phyloP scores from a whole-genome alignment of 169 alveolate genomes.

The Perkinsus chesapeaki region DNA sequence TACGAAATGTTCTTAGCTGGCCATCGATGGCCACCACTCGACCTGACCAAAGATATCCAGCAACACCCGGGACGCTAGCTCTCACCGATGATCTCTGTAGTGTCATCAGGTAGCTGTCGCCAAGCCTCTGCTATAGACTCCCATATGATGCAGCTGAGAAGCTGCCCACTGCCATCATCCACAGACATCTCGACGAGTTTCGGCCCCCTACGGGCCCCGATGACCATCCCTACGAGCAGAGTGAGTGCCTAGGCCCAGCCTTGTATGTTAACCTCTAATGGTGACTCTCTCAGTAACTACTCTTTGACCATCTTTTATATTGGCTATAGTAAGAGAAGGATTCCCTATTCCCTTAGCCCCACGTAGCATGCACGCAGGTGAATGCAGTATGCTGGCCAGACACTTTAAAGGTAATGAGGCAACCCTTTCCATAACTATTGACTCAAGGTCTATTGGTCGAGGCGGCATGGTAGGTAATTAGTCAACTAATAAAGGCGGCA shows the following conservation, averaged over 20 bases:
- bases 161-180: neutral
- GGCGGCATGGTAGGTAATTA: neutral
- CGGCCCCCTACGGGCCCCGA: neutral
- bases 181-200: neutral
- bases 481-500: neutral
- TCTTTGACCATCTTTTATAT: neutral
- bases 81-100: neutral
- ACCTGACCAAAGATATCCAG: neutral
- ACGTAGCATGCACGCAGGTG: neutral
- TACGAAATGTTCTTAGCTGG: neutral
- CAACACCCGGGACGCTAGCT: neutral
- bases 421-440: neutral
- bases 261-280: neutral
- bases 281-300: neutral
- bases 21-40: neutral
- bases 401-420: neutral
- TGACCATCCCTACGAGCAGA: neutral
- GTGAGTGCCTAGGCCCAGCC: neutral
- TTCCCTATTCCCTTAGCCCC: neutral
- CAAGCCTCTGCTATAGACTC: neutral
- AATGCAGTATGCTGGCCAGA: neutral
- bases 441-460: neutral
- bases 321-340: neutral
- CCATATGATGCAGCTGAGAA: neutral
- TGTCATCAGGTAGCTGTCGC: neutral